A percentile compares a stretch with the other conserved stretches of the same genome.
These are phyloP conservation scores for Rhytidhysteron rufulum DNA, from an alignment of 2,329 filamentous ascomycete genomes.

Conservation along the genomic window DNA sequence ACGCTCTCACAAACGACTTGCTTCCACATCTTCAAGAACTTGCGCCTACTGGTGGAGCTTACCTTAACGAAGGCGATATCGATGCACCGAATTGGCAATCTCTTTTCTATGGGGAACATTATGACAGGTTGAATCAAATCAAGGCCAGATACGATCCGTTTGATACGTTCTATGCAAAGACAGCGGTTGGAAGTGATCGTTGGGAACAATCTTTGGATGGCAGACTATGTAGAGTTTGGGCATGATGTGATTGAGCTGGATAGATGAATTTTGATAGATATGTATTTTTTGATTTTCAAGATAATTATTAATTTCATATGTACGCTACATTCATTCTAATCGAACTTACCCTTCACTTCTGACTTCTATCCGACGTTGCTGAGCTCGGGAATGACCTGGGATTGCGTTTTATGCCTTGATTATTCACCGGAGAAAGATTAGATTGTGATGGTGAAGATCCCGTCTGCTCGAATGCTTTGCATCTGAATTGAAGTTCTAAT, in stretches of 20 bases:
- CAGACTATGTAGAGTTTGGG: constrained; percentile 9
- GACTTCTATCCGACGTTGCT: no score
- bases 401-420: no score
- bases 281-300: no score
- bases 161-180: constrained; percentile 15
- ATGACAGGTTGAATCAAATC: constrained; percentile 11
- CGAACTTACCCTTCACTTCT: no score
- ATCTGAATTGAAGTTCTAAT: no score
- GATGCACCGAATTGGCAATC: constrained; percentile 19
- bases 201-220: constrained; percentile 2
- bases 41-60: constrained; percentile 18
- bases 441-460: no score
- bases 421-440: no score
- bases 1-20: constrained; percentile 17
- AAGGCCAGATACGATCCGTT: constrained; percentile 22
- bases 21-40: constrained; percentile 19
- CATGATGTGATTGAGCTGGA: background rate
- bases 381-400: no score
- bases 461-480: no score
- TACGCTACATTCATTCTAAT: no score
- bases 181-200: constrained; percentile 20
- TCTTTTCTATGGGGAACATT: constrained; percentile 22
- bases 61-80: constrained; percentile 28
- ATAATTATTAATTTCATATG: no score
- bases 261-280: no score